phyloP scores from a whole-genome alignment of 2,329 filamentous ascomycete species.

The Dothideomycetes sp. region DNA sequence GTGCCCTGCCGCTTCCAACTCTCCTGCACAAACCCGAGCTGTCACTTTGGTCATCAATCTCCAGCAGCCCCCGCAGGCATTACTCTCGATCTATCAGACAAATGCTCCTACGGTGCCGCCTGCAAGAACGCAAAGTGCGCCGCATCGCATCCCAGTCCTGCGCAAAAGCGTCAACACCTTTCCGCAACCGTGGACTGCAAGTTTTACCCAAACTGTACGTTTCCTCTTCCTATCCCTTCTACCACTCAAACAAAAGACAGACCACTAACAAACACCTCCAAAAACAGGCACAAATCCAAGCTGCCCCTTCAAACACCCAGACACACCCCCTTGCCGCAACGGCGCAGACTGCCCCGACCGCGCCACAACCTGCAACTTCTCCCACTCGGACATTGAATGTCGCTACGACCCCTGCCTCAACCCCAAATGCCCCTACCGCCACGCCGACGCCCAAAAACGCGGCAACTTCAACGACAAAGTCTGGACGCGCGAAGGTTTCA shows the following conservation, averaged over 20 bases:
- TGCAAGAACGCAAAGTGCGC: slow-evolving; percentile 96
- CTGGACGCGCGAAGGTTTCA: slow-evolving; percentile 53
- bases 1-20: slow-evolving; percentile 84
- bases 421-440: slow-evolving; percentile 76
- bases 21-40: slow-evolving; percentile 77
- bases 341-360: slow-evolving; percentile 66
- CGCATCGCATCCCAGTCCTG: slow-evolving; percentile 83
- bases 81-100: slow-evolving; percentile 66
- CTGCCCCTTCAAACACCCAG: slow-evolving; percentile 83
- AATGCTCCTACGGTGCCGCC: slow-evolving; percentile 74
- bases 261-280: neutral
- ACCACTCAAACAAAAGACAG: neutral
- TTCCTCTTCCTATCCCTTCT: neutral
- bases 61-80: slow-evolving; percentile 72
- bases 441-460: slow-evolving; percentile 77
- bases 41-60: slow-evolving; percentile 88
- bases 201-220: slow-evolving; percentile 71
- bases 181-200: slow-evolving; percentile 77
- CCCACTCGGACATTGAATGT: slow-evolving; percentile 75
- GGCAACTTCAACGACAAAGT: slow-evolving; percentile 80
- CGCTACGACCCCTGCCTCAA: slow-evolving; percentile 88
- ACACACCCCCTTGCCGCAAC: slow-evolving; percentile 79
- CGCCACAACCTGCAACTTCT: slow-evolving; percentile 66
- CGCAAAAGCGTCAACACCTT: slow-evolving; percentile 53
- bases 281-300: slow-evolving; percentile 55